Evolutionary conservation across 805 yeast species (phyloP), one percentile per base, ranked within the genome.

Genomic region (Monosporozyma servazzii): DNA sequence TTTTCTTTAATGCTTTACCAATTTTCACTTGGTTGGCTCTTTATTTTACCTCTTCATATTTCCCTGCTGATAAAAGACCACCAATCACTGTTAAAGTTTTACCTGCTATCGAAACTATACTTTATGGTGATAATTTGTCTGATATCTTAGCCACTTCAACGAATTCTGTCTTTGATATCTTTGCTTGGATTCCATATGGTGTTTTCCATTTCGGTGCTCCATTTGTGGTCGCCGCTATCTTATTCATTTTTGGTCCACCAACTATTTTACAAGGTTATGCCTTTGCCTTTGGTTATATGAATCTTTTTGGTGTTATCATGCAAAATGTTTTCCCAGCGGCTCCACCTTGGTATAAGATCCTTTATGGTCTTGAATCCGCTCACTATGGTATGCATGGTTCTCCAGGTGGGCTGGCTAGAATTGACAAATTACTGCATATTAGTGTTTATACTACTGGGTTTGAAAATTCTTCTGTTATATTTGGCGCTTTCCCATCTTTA

Each of bases 141-240:
- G 86, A 85, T 59, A 81, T 90, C 23, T 75, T 89, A 60, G 93
- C 96, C 1, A 79, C 90, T 5, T 74, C 81, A 15, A 82, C 85
- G 17, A 78, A 75, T 54, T 66, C 84, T 2, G 59, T 80, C 6
- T 71, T 87, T 51, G 98, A 90, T 64, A 73, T 90, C n/a, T 59
- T 88, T 48, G 96, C 97, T 3, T 90, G 96, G 96, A 69, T 91
- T 40, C 98, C 99, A 1, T 91, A 91, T 65, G 99, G 99, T 2
- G 65, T 93, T 13, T 74, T 87, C 52, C 99, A 91, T 71, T 91
- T 87, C 62, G 81, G 86, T n/a, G 78, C 88, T 13, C 98, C 99
- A 3, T 88, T 90, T 63, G 79, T 91, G 5, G 86, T 87, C 41
- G 91, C 97, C 0, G 79, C 74, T 1, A 64, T 89, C 48, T 69